A percentile compares a stretch with the other conserved stretches of the same genome.
phyloP scores from a whole-genome alignment of 768 basidiomycete species.

The Lactarius evosmus region DNA sequence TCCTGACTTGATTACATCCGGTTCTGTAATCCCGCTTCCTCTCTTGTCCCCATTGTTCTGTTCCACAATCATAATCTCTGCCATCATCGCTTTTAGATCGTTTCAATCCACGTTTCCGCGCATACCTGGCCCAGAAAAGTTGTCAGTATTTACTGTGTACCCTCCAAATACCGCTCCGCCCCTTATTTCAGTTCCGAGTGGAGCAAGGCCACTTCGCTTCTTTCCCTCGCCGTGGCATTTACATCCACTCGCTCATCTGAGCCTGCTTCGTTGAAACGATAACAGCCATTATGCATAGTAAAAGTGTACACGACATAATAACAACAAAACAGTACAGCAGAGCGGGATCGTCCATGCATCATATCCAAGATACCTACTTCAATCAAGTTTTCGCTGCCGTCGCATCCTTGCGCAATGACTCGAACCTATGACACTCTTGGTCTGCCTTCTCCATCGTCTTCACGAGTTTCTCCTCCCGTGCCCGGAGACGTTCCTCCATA shows the following conservation, averaged over 20 bases:
- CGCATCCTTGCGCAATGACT: conserved; percentile 41
- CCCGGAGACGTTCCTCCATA: conserved; percentile 69
- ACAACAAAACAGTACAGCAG: conserved; percentile 11
- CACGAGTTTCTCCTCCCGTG: conserved; percentile 56
- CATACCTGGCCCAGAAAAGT: background rate
- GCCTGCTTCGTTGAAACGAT: background rate
- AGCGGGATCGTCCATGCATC: background rate
- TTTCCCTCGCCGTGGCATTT: background rate
- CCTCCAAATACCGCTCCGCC: background rate
- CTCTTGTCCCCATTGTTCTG: background rate
- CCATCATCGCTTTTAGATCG: background rate
- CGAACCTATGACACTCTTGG: conserved; percentile 52
- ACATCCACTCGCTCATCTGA: background rate
- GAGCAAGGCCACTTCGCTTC: background rate
- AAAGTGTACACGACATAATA: conserved; percentile 20
- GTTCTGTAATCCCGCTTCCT: conserved; percentile 2
- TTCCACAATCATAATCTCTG: conserved; percentile 7
- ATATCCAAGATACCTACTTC: background rate
- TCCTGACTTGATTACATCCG: background rate
- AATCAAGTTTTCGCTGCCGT: conserved; percentile 13
- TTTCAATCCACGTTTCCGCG: background rate
- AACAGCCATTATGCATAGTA: conserved; percentile 1
- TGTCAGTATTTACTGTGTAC: background rate
- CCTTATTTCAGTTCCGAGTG: background rate
- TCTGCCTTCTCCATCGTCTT: conserved; percentile 62